A percentile compares a stretch with the other conserved stretches of the same genome.
These are phyloP conservation scores for Rhodomyrtus psidioides DNA, from an alignment of 441 rosid genomes.

Conservation along the genomic window DNA sequence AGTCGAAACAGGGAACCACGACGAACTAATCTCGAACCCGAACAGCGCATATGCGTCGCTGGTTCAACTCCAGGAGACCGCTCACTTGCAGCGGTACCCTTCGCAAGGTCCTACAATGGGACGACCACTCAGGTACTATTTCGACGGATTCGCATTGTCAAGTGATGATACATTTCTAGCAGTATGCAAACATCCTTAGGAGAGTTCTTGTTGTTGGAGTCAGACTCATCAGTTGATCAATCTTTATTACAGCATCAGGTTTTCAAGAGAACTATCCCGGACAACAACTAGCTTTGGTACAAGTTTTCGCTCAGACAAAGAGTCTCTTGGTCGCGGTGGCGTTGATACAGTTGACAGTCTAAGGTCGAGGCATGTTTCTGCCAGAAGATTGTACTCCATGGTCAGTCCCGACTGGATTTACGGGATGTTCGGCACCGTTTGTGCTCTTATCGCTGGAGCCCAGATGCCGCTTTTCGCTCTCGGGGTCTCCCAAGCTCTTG, in stretches of 20 bases:
- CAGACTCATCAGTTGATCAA: neutral
- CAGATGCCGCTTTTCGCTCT: conserved; percentile 96
- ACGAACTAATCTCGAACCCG: conserved; percentile 56
- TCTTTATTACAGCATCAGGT: conserved; percentile 28
- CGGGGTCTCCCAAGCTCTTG: conserved; percentile 87
- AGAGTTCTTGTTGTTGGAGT: neutral
- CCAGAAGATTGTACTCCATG: conserved; percentile 68
- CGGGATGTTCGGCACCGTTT: conserved; percentile 53
- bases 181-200: neutral
- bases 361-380: conserved; percentile 32
- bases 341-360: conserved; percentile 31
- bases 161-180: neutral
- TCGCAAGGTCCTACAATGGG: conserved; percentile 45
- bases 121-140: conserved; percentile 47
- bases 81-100: conserved; percentile 45
- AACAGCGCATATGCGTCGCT: conserved; percentile 61
- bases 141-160: neutral
- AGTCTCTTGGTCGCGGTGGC: conserved; percentile 41
- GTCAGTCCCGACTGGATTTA: conserved; percentile 75
- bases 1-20: conserved; percentile 82
- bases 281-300: conserved; percentile 56
- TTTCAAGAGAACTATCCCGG: conserved; percentile 61
- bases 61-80: conserved; percentile 65
- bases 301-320: conserved; percentile 80
- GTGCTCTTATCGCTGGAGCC: conserved; percentile 76